These are phyloP conservation scores for Prunus padus DNA, from an alignment of 306 rosid species.

Conservation along the genomic window DNA sequence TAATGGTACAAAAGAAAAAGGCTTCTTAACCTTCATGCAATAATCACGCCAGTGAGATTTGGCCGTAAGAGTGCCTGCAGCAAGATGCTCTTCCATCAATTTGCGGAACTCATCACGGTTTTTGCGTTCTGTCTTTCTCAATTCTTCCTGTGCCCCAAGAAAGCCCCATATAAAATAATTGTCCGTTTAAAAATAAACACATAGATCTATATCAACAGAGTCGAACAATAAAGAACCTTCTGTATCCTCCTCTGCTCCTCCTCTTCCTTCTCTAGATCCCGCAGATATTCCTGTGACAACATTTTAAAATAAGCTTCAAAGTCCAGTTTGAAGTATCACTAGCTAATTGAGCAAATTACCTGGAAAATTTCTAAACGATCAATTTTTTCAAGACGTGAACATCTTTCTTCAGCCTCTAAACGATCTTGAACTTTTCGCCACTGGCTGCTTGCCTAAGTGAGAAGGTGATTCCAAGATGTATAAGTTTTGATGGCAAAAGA, in stretches of 20 bases:
- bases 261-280: constrained; percentile 85
- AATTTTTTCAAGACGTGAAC: constrained; percentile 79
- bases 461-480: constrained; percentile 19
- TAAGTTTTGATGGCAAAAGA: constrained; percentile 23
- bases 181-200: constrained; percentile 14
- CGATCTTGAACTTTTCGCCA: constrained; percentile 97
- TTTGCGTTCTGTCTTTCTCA: constrained; percentile 86
- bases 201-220: constrained; percentile 3
- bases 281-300: constrained; percentile 63
- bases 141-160: constrained; percentile 65
- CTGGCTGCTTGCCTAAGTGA: constrained; percentile 72
- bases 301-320: constrained; percentile 28
- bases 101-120: constrained; percentile 90
- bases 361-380: constrained; percentile 79
- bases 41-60: constrained; percentile 95
- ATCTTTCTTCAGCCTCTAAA: constrained; percentile 89
- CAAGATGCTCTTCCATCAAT: constrained; percentile 80
- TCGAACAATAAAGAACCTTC: constrained; percentile 53
- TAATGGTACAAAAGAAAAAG: background rate
- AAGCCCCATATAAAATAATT: constrained; percentile 30
- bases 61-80: constrained; percentile 68
- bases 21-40: constrained; percentile 47
- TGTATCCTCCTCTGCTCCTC: constrained; percentile 88
- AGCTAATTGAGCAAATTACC: constrained; percentile 37
- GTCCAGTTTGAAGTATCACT: constrained; percentile 18